Evolutionary conservation across 1,284 basidiomycete species (phyloP), one percentile per base, ranked within the genome.

Genomic region (Trametes versicolor): DNA sequence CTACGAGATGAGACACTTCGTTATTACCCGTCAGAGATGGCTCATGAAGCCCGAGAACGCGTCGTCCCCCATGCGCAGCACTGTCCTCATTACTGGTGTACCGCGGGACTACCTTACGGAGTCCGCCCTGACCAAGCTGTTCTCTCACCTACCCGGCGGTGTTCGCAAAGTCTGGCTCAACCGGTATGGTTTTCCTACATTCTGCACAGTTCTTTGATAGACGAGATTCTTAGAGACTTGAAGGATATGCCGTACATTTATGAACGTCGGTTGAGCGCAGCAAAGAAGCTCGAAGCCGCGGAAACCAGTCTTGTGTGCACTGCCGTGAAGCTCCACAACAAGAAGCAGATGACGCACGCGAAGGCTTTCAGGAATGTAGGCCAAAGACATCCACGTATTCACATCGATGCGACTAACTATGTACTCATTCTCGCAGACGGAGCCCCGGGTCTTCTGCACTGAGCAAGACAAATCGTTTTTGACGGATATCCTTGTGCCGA

Each of bases 161-260:
- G 91, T 96, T 5, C 90, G 89, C 70, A 88, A 90, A 64, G 87
- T 99, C 39, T 99, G 97, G 97, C 83, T 99, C 49, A 95, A 95
- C 76, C 86, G 90, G 61, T 62, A 47, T 9, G 61, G 82, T 84
- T 39, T 78, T 1, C 69, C 8, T 32, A 32, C 15, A 2, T 36
- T 13, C 5, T 17, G 21, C 12, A 19, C 15, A 27, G 13, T 21
- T 36, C 49, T 27, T 15, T 21, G 17, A 37, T 41, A 27, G 17
- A 48, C 43, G 8, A 21, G 13, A 39, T 34, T 83, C 10, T 4
- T 6, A 62, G 61, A 37, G 87, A 98, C 74, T 82, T 96, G 62
- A 92, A 94, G 75, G 89, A 94, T 3, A 82, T 99, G 12, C 95
- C 96, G 4, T 88, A 94, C 53, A 76, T 95, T 29, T 94, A 92